A percentile compares a stretch with the other conserved stretches of the same genome.
Evolutionary conservation across 2,329 filamentous ascomycete species (phyloP).

Genomic region (Claviceps maximensis): DNA sequence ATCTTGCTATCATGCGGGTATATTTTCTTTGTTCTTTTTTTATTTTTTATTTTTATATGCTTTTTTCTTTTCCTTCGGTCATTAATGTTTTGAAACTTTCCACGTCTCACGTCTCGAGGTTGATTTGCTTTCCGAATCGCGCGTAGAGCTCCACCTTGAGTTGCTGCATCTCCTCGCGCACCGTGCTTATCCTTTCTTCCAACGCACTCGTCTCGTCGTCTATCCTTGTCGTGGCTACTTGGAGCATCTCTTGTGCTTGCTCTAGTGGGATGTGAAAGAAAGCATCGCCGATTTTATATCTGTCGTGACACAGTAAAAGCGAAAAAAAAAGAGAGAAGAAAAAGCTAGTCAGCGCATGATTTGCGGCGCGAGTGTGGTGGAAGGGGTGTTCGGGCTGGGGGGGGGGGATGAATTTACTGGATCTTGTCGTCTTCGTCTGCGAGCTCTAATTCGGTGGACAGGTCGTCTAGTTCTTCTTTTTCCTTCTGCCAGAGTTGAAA

Average conservation of each 20-base stretch:
- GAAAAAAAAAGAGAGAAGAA: background rate
- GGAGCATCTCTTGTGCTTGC: slow-evolving; percentile 78
- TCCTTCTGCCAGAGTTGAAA: slow-evolving; percentile 56
- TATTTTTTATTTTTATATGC: too few relatives aligned
- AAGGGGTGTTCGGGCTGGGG: background rate
- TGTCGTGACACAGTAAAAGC: slow-evolving; percentile 22
- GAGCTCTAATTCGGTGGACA: slow-evolving; percentile 81
- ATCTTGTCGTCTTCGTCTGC: slow-evolving; percentile 90
- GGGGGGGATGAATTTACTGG: slow-evolving; percentile 43
- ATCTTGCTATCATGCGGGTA: background rate
- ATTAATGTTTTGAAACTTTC: background rate
- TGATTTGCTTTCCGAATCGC: slow-evolving; percentile 92
- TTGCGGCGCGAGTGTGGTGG: too few relatives aligned
- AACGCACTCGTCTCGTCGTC: slow-evolving; percentile 63
- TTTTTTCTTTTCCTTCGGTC: background rate
- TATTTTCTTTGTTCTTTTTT: background rate
- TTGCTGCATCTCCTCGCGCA: slow-evolving; percentile 77
- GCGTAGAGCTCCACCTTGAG: slow-evolving; percentile 90
- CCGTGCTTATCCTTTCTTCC: slow-evolving; percentile 60
- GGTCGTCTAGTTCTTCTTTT: slow-evolving; percentile 93
- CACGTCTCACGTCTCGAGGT: slow-evolving; percentile 65
- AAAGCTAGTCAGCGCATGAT: background rate
- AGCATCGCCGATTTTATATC: slow-evolving; percentile 92
- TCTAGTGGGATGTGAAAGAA: slow-evolving; percentile 78
- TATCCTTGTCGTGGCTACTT: slow-evolving; percentile 55